Conservation (phyloP, 75 land plant genomes). For the Cryptomeria japonica region DNA sequence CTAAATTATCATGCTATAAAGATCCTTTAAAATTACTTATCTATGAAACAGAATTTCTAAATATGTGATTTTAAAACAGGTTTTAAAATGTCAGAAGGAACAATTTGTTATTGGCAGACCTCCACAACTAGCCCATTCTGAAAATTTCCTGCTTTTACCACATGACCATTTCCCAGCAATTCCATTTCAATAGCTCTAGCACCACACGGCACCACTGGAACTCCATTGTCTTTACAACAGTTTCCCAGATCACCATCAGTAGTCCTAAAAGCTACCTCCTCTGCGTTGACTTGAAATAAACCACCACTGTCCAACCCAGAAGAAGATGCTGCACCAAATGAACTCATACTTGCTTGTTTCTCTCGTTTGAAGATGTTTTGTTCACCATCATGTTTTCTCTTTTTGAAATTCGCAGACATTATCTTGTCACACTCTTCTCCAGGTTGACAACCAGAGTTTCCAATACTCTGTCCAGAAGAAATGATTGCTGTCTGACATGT, state of each 20-base stretch:
- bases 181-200: neutral
- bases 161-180: neutral
- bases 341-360: slow-evolving; percentile 32
- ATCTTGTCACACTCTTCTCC: slow-evolving; percentile 4
- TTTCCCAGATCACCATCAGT: slow-evolving; percentile 1
- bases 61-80: neutral
- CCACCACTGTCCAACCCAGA: slow-evolving; percentile 13
- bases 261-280: neutral
- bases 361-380: slow-evolving; percentile 11
- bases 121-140: neutral
- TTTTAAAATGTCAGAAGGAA: neutral
- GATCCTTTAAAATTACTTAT: neutral
- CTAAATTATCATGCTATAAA: neutral
- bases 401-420: slow-evolving; percentile 15
- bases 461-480: neutral
- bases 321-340: neutral
- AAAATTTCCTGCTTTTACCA: neutral
- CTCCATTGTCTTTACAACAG: neutral
- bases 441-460: slow-evolving; percentile 10
- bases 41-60: slow-evolving; percentile 1
- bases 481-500: neutral
- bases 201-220: neutral
- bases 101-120: neutral
- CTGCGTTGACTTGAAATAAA: neutral
- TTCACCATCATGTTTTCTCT: slow-evolving; percentile 18